Evolutionary conservation across 2,329 filamentous ascomycete genomes (phyloP).

Genomic region (Penicillium decumbens): DNA sequence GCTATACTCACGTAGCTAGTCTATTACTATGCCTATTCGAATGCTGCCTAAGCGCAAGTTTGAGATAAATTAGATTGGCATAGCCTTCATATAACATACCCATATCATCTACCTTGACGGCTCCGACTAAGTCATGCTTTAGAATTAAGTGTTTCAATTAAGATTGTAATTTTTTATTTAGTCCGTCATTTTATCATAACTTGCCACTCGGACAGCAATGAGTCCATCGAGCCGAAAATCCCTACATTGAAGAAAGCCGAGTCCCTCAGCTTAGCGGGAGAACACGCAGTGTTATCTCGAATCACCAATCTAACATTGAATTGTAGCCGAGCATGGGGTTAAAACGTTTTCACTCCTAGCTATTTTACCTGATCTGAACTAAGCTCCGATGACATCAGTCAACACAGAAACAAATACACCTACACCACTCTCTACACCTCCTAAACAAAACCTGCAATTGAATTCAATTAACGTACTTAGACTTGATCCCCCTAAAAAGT

Average conservation of each 20-base stretch:
- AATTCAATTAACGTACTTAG: neutral
- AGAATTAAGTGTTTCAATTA: no score
- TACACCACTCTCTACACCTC: slow-evolving; percentile 27
- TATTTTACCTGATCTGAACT: neutral
- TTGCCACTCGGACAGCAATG: no score
- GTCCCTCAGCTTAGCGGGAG: neutral
- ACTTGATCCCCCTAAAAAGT: neutral
- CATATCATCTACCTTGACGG: no score
- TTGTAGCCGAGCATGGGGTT: neutral
- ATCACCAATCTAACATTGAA: neutral
- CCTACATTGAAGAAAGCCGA: neutral
- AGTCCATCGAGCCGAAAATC: no score
- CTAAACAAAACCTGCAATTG: neutral
- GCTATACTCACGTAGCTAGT: no score
- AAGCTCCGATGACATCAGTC: slow-evolving; percentile 25
- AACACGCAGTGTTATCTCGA: neutral
- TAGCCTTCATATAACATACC: no score
- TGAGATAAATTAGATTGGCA: no score
- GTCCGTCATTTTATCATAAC: no score
- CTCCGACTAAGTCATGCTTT: no score
- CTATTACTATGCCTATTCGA: no score
- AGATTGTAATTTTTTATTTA: no score
- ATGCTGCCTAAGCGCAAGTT: no score
- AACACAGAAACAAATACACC: slow-evolving; percentile 28
- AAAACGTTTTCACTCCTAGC: neutral